phyloP scores from a whole-genome alignment of 345 rosid species.

The Melaleuca alternifolia region DNA sequence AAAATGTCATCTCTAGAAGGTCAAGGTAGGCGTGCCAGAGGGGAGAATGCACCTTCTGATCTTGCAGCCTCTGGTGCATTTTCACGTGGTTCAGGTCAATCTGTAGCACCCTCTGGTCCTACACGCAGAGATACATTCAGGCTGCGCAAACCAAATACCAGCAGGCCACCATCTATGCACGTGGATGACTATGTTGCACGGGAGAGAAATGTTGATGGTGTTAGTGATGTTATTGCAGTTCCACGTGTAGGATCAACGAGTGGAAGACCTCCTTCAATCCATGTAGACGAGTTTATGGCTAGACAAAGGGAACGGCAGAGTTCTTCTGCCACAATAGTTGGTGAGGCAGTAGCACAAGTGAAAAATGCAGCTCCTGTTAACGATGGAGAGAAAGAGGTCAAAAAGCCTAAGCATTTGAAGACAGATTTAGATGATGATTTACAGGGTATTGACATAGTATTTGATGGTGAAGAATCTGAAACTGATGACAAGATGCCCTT shows the following conservation, averaged over 20 bases:
- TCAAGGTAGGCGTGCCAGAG: constrained; percentile 60
- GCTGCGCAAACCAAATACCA: constrained; percentile 92
- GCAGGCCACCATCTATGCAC: constrained; percentile 99
- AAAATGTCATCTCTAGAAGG: constrained; percentile 60
- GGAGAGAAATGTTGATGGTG: constrained; percentile 81
- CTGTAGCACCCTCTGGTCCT: constrained; percentile 55
- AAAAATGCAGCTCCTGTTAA: constrained; percentile 34
- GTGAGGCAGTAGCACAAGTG: constrained; percentile 49
- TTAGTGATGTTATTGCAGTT: constrained; percentile 61
- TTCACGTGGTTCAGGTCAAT: constrained; percentile 56
- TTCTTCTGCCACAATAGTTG: constrained; percentile 46
- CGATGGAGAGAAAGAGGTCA: constrained; percentile 39
- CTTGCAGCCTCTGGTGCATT: constrained; percentile 38
- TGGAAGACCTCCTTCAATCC: constrained; percentile 99
- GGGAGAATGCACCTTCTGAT: constrained; percentile 60
- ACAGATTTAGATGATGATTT: constrained; percentile 89
- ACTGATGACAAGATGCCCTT: constrained; percentile 79
- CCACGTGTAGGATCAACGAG: constrained; percentile 78
- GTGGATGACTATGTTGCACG: constrained; percentile 99
- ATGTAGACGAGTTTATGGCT: constrained; percentile 98
- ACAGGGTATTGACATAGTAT: constrained; percentile 88
- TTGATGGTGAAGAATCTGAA: constrained; percentile 94
- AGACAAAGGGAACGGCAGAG: constrained; percentile 91
- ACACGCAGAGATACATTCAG: constrained; percentile 80
- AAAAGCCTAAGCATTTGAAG: constrained; percentile 69